Evolutionary conservation across 2,329 filamentous ascomycete genomes (phyloP), one percentile per base, ranked within the genome.

Genomic region (Scolecobasidium constrictum): DNA sequence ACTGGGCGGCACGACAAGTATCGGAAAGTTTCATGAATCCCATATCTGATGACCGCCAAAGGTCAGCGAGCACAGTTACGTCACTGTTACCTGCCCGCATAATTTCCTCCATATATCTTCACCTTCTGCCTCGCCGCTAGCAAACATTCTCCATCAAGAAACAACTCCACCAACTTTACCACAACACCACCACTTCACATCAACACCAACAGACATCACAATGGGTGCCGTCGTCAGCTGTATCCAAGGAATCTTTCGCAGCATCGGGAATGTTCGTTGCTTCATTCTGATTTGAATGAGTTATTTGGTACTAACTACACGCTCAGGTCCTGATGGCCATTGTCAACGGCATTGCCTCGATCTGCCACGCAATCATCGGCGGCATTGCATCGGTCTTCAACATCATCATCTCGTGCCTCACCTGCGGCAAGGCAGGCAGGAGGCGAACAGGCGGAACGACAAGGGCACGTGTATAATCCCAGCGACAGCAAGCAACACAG

Each of bases 291-390:
- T n/a, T n/a, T n/a, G n/a, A n/a, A n/a, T n/a, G n/a, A n/a, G n/a
- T n/a, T n/a, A n/a, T n/a, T n/a, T n/a, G n/a, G n/a, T n/a, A n/a
- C n/a, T n/a, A n/a, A n/a, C n/a, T n/a, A n/a, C n/a, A n/a, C n/a
- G 81, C 81, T 43, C 66, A 66, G 49, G 72, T 71, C 56, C 69
- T 85, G 48, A 84, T 81, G 72, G 74, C 75, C 54, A 71, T 86
- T 53, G 71, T 86, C 51, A 73, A 75, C 51, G 79, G 73, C 53
- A 77, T 86, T 53, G 81, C 75, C 42, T 58, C 63, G 49, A 74
- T 84, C 61, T 65, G 81, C 41, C 72, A 71, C 49, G 77, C 77
- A 53, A 80, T 86, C 56, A 73, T 86, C 60, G 33, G 70, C 59
- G 82, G 76, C 54, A 62, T 85, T 53, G 77, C 83, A 48, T 61